Evolutionary conservation across 768 basidiomycete genomes (phyloP).

Genomic region (Phanerochaete carnosa): DNA sequence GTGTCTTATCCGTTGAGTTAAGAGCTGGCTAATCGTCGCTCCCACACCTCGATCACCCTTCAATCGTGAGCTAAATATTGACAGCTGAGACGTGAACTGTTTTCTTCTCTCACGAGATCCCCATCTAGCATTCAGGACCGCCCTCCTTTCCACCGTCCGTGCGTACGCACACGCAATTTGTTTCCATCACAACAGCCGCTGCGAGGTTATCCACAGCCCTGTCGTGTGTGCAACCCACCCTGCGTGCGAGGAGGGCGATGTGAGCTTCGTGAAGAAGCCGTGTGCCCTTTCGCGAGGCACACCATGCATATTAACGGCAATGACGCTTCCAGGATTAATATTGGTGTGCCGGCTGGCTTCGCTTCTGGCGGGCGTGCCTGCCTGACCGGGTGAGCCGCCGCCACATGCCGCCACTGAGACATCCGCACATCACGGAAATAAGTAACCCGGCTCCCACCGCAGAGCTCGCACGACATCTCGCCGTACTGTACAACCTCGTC

Average conservation of each 20-base stretch:
- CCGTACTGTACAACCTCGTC: too few species aligned
- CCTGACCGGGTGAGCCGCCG: neutral
- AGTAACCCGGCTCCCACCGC: neutral
- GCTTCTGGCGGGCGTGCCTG: neutral
- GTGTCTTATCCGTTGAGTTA: too few species aligned
- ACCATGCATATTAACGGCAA: neutral
- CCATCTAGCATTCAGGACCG: neutral
- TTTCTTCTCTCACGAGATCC: neutral
- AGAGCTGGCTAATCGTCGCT: too few species aligned
- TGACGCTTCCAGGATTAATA: neutral
- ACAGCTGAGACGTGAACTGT: neutral
- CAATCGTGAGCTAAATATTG: neutral
- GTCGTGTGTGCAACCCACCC: too few species aligned
- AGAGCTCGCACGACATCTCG: neutral
- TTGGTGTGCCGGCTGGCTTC: neutral
- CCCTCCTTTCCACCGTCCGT: neutral
- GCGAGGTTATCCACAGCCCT: too few species aligned
- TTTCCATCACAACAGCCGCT: neutral
- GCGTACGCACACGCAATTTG: neutral
- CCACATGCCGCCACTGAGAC: neutral
- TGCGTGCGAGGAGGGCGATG: too few species aligned
- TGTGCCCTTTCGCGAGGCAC: neutral
- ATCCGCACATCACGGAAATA: neutral
- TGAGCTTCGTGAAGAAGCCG: too few species aligned
- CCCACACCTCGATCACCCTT: neutral